phyloP scores from a whole-genome alignment of 345 rosid genomes.

The Gossypium bickii region DNA sequence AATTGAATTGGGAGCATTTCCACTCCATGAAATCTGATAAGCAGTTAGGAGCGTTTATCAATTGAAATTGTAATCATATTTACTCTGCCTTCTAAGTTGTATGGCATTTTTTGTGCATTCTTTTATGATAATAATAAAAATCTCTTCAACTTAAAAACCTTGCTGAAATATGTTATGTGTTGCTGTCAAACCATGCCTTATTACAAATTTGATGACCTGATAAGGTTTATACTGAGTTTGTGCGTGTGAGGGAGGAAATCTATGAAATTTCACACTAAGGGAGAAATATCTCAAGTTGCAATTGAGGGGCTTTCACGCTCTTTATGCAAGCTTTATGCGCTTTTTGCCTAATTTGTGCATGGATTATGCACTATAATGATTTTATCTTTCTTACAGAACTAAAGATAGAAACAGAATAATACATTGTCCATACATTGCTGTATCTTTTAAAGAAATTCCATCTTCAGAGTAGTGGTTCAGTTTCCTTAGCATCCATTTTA shows the following conservation, averaged over 20 bases:
- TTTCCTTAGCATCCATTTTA: not conserved
- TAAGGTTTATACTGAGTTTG: not conserved
- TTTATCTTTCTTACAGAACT: not conserved
- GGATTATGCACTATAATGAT: not conserved
- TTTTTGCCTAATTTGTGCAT: not conserved
- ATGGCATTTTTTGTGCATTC: not conserved
- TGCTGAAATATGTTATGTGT: not conserved
- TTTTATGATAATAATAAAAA: not conserved
- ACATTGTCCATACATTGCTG: not conserved
- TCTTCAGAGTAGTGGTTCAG: not conserved
- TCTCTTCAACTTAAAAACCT: not conserved
- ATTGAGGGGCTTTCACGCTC: not conserved
- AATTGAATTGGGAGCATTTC: not conserved
- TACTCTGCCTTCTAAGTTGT: not conserved
- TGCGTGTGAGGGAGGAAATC: not conserved
- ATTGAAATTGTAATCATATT: not conserved
- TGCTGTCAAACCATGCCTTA: not conserved
- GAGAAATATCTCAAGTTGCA: not conserved
- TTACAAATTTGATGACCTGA: not conserved
- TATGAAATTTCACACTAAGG: not conserved
- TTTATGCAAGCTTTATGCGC: no score
- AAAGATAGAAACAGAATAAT: not conserved
- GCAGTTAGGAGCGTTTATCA: not conserved
- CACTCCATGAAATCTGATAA: slow-evolving; percentile 10
- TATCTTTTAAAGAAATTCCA: not conserved